Base-by-base conservation (phyloP, 257 asterid genomes). In the Nicotiana sylvestris region DNA sequence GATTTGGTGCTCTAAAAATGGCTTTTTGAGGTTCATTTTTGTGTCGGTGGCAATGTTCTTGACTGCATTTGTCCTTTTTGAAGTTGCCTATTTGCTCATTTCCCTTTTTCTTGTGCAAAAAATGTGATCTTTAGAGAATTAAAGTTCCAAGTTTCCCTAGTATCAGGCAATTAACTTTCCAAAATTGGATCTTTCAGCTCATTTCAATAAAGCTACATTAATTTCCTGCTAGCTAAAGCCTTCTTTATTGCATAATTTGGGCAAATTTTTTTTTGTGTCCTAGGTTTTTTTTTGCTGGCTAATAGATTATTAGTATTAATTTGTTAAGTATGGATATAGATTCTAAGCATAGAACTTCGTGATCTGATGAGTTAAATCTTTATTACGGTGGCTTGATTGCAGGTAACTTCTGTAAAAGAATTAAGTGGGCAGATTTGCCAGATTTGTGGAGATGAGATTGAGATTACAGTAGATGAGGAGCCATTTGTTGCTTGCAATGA, bases 371-470 rank as follows among this genome's bases (percentile, higher is more conserved):
- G 55, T 27, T 66, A 46, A 17, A 9, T 82, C 27, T 1, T 16
- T 15, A 6, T 9, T 60, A 62, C 69, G 37, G 51, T 64, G 69
- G 27, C 6, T 35, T 76, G 68, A 55, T 60, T 81, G 85, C 88
- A 92, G 97, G 92, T 90, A 80, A 91, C 90, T 72, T 91, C 95
- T 53, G 94, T 88, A 85, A 89, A 87, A 56, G 95, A 88, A 81
- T 84, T 92, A 84, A 89, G 84, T 62, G 92, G 91, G 3, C 97
- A 91, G 91, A 89, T 87, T 82, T 92, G 97, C 81, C 93, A 92
- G 90, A 92, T 92, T 88, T 92, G 97, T 85, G 97, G 95, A 60
- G 97, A 92, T 81, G 93, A 91, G 82, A 87, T 92, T 27, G 97
- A 90, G 82, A 86, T 90, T 30, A 86, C 85, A 17, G 88, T 77